Conservation (phyloP, 495 filamentous ascomycete genomes). For the Elasticomyces elasticus region DNA sequence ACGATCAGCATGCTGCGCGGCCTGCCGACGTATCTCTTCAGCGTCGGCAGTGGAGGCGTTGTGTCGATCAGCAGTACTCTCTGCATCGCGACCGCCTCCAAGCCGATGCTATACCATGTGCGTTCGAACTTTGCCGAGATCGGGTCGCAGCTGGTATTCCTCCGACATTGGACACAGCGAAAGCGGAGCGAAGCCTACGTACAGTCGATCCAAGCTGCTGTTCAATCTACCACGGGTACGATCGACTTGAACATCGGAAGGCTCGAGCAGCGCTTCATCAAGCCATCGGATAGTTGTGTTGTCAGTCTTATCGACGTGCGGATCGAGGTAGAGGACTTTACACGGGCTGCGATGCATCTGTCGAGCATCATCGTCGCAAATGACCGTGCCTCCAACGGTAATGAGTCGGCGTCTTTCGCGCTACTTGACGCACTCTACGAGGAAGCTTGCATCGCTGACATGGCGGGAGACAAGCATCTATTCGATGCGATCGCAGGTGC, state of each 20-base stretch:
- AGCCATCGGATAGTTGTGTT: conserved; percentile 25
- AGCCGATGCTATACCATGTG: conserved; percentile 31
- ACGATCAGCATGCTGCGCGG: conserved; percentile 76
- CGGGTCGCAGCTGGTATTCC: conserved; percentile 36
- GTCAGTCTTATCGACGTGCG: conserved; percentile 53
- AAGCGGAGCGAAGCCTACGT: conserved; percentile 39
- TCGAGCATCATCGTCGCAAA: not conserved
- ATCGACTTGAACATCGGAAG: conserved; percentile 39
- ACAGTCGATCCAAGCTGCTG: conserved; percentile 45
- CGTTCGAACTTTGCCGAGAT: conserved; percentile 37
- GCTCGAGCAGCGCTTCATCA: conserved; percentile 38
- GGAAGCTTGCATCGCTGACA: conserved; percentile 54
- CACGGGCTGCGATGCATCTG: conserved; percentile 21
- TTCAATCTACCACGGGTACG: conserved; percentile 25
- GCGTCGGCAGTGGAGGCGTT: conserved; percentile 27
- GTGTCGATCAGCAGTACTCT: not conserved
- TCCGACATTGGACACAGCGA: conserved; percentile 39
- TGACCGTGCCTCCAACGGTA: not conserved
- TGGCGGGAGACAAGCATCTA: conserved; percentile 49
- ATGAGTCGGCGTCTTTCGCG: conserved; percentile 37
- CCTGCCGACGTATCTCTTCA: conserved; percentile 62
- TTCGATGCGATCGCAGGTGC: conserved; percentile 54
- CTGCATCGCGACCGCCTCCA: not conserved
- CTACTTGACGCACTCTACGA: conserved; percentile 67
- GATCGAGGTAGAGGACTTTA: conserved; percentile 42